Evolutionary conservation across 768 basidiomycete species (phyloP).

Genomic region (Daedaleopsis nitida): DNA sequence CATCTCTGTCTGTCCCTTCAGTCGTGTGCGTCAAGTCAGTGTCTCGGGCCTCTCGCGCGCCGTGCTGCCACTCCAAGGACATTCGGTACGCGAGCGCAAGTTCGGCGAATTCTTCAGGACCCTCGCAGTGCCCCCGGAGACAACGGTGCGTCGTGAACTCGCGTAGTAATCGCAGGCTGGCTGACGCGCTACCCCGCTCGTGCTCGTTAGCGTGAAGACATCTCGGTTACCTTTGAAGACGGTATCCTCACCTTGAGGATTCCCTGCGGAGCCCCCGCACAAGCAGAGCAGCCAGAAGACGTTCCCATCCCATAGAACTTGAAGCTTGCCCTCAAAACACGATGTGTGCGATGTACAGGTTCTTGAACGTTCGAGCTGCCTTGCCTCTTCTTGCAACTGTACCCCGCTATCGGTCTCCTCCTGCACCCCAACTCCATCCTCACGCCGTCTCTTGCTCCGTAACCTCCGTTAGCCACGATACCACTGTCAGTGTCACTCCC

Average conservation of each 20-base stretch:
- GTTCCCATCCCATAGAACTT: conserved; percentile 41
- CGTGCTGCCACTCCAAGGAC: conserved; percentile 33
- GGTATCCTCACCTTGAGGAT: conserved; percentile 63
- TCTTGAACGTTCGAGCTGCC: neutral
- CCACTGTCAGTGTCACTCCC: neutral
- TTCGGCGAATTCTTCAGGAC: conserved; percentile 52
- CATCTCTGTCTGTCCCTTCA: conserved; percentile 62
- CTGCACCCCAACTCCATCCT: neutral
- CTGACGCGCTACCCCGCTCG: conserved; percentile 10
- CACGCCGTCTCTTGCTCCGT: neutral
- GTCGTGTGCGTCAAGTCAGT: conserved; percentile 61
- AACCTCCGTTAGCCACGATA: neutral
- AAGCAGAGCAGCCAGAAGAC: conserved; percentile 48
- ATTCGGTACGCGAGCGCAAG: conserved; percentile 53
- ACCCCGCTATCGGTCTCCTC: neutral
- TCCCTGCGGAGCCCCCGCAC: conserved; percentile 47
- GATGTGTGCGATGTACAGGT: neutral
- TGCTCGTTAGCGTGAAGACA: conserved; percentile 47
- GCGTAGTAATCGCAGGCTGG: conserved; percentile 15
- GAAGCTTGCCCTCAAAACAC: neutral
- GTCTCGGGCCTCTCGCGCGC: conserved; percentile 51
- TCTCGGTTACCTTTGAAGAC: conserved; percentile 57
- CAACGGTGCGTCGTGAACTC: conserved; percentile 46
- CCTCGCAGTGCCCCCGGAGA: conserved; percentile 56
- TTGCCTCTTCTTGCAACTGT: neutral